Conservation (phyloP, 495 filamentous ascomycete genomes). For the Penicillium alfredii region DNA sequence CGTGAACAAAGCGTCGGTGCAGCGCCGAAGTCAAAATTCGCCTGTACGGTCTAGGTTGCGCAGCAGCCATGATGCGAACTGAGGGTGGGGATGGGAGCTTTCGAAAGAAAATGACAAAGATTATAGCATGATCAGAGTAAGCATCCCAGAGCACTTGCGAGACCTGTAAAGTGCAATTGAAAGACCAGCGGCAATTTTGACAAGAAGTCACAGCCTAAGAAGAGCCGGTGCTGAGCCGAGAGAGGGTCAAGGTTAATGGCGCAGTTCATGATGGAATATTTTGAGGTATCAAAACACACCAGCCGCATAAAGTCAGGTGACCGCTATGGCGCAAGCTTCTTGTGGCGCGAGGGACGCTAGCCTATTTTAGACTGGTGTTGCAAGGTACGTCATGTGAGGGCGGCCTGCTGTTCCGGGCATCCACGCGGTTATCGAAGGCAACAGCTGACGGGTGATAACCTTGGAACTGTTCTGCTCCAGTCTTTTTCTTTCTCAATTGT, state of each 20-base stretch:
- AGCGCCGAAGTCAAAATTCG: constrained; percentile 86
- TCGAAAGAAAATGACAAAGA: constrained; percentile 18
- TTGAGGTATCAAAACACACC: constrained; percentile 40
- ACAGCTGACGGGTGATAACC: constrained; percentile 10
- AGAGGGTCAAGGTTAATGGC: constrained; percentile 9
- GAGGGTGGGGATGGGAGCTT: constrained; percentile 22
- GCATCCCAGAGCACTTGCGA: constrained; percentile 6
- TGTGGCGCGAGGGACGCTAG: constrained; percentile 7
- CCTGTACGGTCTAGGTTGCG: constrained; percentile 60
- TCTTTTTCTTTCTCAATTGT: constrained; percentile 5
- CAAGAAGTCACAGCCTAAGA: constrained; percentile 5
- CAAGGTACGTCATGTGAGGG: constrained; percentile 32
- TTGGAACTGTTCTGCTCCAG: constrained; percentile 4
- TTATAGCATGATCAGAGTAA: constrained; percentile 36
- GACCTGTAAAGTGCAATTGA: constrained; percentile 5
- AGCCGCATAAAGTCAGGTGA: constrained; percentile 34
- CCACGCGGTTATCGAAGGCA: constrained; percentile 23
- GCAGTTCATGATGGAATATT: constrained; percentile 21
- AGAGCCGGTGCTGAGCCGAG: constrained; percentile 5
- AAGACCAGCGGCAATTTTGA: constrained; percentile 5
- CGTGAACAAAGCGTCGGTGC: constrained; percentile 77
- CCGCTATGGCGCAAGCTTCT: background rate
- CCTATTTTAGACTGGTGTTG: constrained; percentile 15
- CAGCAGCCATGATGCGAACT: constrained; percentile 42
- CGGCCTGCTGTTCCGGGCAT: constrained; percentile 27